These are phyloP conservation scores for Laburnicola sp. DNA, from an alignment of 2,329 filamentous ascomycete species.

Conservation along the genomic window DNA sequence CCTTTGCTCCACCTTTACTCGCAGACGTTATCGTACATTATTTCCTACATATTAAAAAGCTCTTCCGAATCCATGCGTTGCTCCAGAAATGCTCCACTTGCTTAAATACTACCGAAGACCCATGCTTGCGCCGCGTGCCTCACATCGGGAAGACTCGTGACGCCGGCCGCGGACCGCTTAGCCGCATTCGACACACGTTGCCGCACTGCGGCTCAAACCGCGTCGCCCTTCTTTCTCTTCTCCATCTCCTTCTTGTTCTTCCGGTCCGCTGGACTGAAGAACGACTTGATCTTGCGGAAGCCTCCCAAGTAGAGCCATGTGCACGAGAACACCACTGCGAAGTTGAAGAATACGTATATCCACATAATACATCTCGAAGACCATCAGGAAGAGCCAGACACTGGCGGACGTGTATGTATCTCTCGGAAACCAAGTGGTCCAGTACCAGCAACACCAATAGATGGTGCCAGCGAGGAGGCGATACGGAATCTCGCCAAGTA, in stretches of 20 bases:
- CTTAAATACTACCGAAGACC: background rate
- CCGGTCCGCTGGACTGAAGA: conserved; percentile 39
- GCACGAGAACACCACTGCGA: conserved; percentile 55
- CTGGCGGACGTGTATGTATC: conserved; percentile 63
- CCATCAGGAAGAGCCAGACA: conserved; percentile 64
- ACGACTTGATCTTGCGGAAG: conserved; percentile 39
- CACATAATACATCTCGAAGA: conserved; percentile 70
- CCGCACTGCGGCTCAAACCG: conserved; percentile 12
- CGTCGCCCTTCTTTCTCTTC: conserved; percentile 29
- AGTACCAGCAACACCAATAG: conserved; percentile 61
- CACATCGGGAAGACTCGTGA: conserved; percentile 3
- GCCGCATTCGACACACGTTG: background rate
- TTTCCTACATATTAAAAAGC: background rate
- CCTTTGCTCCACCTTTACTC: background rate
- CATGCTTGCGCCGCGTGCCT: too few species aligned
- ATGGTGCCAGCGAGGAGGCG: conserved; percentile 65
- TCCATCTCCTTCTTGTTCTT: conserved; percentile 39
- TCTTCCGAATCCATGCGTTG: background rate
- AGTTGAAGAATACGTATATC: conserved; percentile 66
- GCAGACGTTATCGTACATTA: background rate
- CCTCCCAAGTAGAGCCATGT: conserved; percentile 60
- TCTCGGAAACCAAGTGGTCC: conserved; percentile 57
- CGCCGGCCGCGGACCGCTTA: conserved; percentile 6
- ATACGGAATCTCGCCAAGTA: conserved; percentile 73
- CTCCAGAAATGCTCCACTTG: background rate